These are phyloP conservation scores for Aspergillus saccharolyticus DNA, from an alignment of 495 filamentous ascomycete species.

Conservation along the genomic window DNA sequence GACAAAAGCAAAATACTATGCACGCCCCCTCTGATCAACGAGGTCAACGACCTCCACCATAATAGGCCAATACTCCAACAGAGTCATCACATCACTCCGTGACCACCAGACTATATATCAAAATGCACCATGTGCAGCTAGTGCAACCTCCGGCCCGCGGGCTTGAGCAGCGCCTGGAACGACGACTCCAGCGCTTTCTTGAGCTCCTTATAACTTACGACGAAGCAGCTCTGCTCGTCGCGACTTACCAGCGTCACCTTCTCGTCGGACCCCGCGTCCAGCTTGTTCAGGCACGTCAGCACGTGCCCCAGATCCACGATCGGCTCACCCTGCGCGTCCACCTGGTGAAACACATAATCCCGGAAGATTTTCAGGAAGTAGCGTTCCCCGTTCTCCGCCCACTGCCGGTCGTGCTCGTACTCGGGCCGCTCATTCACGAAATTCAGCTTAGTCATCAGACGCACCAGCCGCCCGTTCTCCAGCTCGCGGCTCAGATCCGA, in stretches of 20 bases:
- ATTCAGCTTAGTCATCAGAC: slow-evolving; percentile 77
- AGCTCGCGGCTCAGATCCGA: slow-evolving; percentile 71
- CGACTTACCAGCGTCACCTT: slow-evolving; percentile 78
- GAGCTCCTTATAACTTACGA: slow-evolving; percentile 83
- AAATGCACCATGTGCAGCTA: too few relatives aligned
- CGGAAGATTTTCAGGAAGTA: slow-evolving; percentile 90
- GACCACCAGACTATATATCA: too few relatives aligned
- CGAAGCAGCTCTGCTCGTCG: slow-evolving; percentile 79
- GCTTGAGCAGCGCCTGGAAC: slow-evolving; percentile 74
- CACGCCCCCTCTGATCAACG: too few relatives aligned
- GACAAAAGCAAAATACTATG: too few relatives aligned
- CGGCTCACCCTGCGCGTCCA: slow-evolving; percentile 75
- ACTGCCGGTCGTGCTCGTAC: slow-evolving; percentile 64
- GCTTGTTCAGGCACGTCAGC: slow-evolving; percentile 75
- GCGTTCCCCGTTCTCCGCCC: slow-evolving; percentile 87
- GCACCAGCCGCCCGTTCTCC: slow-evolving; percentile 83
- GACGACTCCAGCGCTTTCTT: slow-evolving; percentile 71
- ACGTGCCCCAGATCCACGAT: slow-evolving; percentile 82
- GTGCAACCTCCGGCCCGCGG: slow-evolving; percentile 37
- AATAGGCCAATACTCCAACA: too few relatives aligned
- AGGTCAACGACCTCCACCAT: too few relatives aligned
- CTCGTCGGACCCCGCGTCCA: slow-evolving; percentile 88
- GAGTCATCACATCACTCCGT: too few relatives aligned
- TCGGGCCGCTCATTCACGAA: slow-evolving; percentile 87
- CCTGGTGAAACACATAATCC: slow-evolving; percentile 95